Conservation (phyloP, 352 stramenopile genomes). For the Blastocystis sp. region DNA sequence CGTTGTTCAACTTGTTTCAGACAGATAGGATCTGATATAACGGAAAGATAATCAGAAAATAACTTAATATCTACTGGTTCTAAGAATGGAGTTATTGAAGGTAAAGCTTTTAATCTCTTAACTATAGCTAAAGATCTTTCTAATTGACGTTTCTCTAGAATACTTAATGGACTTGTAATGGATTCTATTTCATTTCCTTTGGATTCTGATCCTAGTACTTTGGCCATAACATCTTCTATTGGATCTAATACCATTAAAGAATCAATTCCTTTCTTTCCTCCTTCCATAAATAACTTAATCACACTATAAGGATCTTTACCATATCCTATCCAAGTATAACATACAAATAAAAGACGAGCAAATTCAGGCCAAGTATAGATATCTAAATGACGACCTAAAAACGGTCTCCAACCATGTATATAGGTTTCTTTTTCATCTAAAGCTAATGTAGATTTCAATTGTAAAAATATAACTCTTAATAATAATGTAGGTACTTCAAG, state of each 20-base stretch:
- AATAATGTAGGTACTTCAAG: neutral
- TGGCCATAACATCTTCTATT: neutral
- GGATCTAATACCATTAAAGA: conserved; percentile 2
- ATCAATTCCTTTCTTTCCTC: neutral
- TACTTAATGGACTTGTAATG: neutral
- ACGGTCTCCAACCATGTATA: conserved; percentile 16
- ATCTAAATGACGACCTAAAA: neutral
- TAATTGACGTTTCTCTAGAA: neutral
- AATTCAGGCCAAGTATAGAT: conserved; percentile 25
- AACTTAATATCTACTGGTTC: neutral
- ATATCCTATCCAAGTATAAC: conserved; percentile 1
- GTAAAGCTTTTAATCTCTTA: neutral
- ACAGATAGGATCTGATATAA: neutral
- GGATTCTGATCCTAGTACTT: neutral
- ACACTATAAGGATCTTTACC: neutral
- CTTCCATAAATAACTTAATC: neutral
- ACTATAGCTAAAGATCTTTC: neutral
- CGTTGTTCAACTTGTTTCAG: neutral
- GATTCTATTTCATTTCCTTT: neutral
- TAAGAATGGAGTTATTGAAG: neutral
- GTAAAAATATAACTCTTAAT: conserved; percentile 8
- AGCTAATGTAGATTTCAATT: conserved; percentile 2
- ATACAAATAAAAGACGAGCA: conserved; percentile 14
- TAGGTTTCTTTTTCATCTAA: neutral
- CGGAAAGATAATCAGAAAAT: neutral